phyloP scores from a whole-genome alignment of 225 moss, liverwort and hornwort genomes.

The Sphagnum tenellum region DNA sequence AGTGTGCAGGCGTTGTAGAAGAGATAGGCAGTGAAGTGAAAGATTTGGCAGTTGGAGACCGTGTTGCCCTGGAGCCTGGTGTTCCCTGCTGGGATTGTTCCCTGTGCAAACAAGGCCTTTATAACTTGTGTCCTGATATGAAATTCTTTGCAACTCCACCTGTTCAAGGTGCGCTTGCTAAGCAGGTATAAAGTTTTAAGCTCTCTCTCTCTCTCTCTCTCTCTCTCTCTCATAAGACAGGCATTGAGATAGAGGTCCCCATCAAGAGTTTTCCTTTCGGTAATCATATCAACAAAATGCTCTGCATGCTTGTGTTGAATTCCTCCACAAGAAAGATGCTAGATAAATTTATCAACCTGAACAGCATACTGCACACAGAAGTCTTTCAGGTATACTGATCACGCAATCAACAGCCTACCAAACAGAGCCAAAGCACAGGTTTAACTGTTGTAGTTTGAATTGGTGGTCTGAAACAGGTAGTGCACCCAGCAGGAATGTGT shows the following conservation, averaged over 20 bases:
- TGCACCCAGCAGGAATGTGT: slow-evolving; percentile 76
- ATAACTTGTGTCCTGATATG: slow-evolving; percentile 86
- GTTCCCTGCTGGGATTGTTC: slow-evolving; percentile 68
- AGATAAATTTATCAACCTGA: too few relatives aligned
- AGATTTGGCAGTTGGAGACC: slow-evolving; percentile 59
- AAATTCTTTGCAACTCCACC: slow-evolving; percentile 92
- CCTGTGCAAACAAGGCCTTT: slow-evolving; percentile 57
- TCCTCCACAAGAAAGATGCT: too few relatives aligned
- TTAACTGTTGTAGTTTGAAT: not conserved
- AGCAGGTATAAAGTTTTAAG: slow-evolving; percentile 23
- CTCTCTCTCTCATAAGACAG: not conserved
- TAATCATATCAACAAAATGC: too few relatives aligned
- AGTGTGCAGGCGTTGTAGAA: slow-evolving; percentile 72
- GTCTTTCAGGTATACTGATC: too few relatives aligned
- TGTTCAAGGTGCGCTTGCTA: slow-evolving; percentile 68
- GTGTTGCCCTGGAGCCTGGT: slow-evolving; percentile 85
- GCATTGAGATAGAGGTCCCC: not conserved
- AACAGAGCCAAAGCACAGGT: too few relatives aligned
- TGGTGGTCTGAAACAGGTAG: slow-evolving; percentile 28
- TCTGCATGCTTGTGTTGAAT: too few relatives aligned
- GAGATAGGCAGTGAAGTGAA: slow-evolving; percentile 60
- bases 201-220: not conserved
- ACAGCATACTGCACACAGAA: too few relatives aligned
- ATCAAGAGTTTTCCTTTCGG: not conserved
- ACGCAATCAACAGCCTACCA: too few relatives aligned